phyloP scores from a whole-genome alignment of 495 filamentous ascomycete genomes.

The Astrocystis sublimbata region DNA sequence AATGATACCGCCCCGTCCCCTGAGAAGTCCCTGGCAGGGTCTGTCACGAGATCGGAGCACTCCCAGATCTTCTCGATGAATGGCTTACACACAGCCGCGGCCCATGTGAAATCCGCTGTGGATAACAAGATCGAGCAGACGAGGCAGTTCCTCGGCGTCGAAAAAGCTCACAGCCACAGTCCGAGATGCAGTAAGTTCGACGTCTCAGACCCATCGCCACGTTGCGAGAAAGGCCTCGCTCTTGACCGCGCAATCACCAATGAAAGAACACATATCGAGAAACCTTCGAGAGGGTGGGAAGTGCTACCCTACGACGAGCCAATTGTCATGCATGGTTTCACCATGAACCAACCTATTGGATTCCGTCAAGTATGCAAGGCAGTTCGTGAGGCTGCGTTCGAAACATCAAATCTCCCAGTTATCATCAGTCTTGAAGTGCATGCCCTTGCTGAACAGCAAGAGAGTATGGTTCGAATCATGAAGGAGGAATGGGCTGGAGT shows the following conservation, averaged over 20 bases:
- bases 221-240: conserved; percentile 14
- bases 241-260: conserved; percentile 12
- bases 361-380: conserved; percentile 85
- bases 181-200: conserved; percentile 40
- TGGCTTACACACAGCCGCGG: conserved; percentile 34
- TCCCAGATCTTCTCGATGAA: conserved; percentile 38
- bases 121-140: conserved; percentile 38
- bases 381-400: conserved; percentile 77
- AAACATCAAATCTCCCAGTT: conserved; percentile 69
- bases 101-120: conserved; percentile 37
- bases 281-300: conserved; percentile 25
- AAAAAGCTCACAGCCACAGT: conserved; percentile 34
- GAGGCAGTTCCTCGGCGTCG: conserved; percentile 28
- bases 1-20: conserved; percentile 50
- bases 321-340: conserved; percentile 79
- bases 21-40: conserved; percentile 21
- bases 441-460: conserved; percentile 76
- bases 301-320: conserved; percentile 57
- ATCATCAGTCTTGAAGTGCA: conserved; percentile 93
- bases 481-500: conserved; percentile 75
- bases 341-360: conserved; percentile 78
- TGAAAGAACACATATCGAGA: conserved; percentile 14
- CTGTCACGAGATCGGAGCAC: conserved; percentile 29
- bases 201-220: conserved; percentile 17
- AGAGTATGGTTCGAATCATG: conserved; percentile 91